A percentile compares a stretch with the other conserved stretches of the same genome.
phyloP scores from a whole-genome alignment of 2,329 filamentous ascomycete genomes.

The Monosporascus cannonballus region DNA sequence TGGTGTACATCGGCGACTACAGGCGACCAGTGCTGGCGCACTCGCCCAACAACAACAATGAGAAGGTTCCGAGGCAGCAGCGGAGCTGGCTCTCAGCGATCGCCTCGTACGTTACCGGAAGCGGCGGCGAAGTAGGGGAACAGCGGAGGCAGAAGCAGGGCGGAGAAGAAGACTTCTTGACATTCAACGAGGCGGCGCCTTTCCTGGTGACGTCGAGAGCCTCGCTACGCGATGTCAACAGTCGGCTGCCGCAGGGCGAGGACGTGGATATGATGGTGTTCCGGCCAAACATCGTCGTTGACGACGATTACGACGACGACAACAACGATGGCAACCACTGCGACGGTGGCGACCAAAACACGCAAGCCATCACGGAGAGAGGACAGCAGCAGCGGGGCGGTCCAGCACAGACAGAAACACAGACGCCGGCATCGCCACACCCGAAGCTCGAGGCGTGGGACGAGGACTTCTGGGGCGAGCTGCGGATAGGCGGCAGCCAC shows the following conservation, averaged over 20 bases:
- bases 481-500: constrained; percentile 34
- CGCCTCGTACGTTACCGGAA: constrained; percentile 25
- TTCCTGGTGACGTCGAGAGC: constrained; percentile 66
- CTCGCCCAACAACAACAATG: constrained; percentile 33
- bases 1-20: constrained; percentile 61
- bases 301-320: constrained; percentile 47
- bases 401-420: too few relatives aligned
- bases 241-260: constrained; percentile 42
- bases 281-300: constrained; percentile 66
- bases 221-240: constrained; percentile 62
- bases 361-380: neutral
- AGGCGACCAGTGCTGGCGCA: constrained; percentile 57
- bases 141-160: constrained; percentile 13
- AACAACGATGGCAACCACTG: neutral
- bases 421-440: neutral
- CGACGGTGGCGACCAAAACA: neutral
- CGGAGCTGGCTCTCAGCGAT: constrained; percentile 30
- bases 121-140: constrained; percentile 6
- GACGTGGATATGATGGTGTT: constrained; percentile 62
- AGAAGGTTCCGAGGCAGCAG: constrained; percentile 17
- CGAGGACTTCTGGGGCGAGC: constrained; percentile 67
- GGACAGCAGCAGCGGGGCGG: neutral
- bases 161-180: constrained; percentile 39
- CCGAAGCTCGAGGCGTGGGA: constrained; percentile 42
- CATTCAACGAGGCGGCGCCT: constrained; percentile 70